Conservation (phyloP, 768 basidiomycete genomes). For the Rhodotorula kratochvilovae region DNA sequence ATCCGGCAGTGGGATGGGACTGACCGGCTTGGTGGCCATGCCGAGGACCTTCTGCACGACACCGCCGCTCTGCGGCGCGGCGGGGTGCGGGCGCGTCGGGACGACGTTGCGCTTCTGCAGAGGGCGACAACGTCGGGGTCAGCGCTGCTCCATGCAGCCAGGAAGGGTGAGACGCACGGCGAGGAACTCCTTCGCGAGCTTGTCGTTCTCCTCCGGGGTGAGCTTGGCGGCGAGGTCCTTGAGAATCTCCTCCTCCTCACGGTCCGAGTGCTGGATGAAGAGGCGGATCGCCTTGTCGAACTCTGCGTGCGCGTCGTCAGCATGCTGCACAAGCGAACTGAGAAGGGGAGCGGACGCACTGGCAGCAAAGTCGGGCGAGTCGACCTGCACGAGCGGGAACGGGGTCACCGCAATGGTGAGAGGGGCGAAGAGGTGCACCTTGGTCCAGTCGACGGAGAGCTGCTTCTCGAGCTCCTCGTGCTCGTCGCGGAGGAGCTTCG, state of each 20-base stretch:
- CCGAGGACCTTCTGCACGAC: constrained; percentile 27
- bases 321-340: neutral
- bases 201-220: constrained; percentile 29
- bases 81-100: constrained; percentile 29
- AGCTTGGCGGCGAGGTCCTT: constrained; percentile 1
- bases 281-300: constrained; percentile 18
- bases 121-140: neutral
- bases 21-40: neutral
- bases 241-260: constrained; percentile 24
- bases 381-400: no score
- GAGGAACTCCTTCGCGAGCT: constrained; percentile 16
- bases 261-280: constrained; percentile 24
- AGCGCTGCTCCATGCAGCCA: neutral
- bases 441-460: constrained; percentile 24
- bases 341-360: neutral
- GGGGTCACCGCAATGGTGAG: no score
- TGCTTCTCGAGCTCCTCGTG: constrained; percentile 26
- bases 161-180: neutral
- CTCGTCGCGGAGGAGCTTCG: constrained; percentile 7
- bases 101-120: constrained; percentile 15
- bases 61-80: constrained; percentile 29
- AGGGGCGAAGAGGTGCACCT: neutral
- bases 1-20: neutral
- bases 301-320: neutral
- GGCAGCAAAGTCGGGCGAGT: constrained; percentile 3